Base-by-base conservation (phyloP, 1,139 yeast genomes). In the Scheffersomyces segobiensis region DNA sequence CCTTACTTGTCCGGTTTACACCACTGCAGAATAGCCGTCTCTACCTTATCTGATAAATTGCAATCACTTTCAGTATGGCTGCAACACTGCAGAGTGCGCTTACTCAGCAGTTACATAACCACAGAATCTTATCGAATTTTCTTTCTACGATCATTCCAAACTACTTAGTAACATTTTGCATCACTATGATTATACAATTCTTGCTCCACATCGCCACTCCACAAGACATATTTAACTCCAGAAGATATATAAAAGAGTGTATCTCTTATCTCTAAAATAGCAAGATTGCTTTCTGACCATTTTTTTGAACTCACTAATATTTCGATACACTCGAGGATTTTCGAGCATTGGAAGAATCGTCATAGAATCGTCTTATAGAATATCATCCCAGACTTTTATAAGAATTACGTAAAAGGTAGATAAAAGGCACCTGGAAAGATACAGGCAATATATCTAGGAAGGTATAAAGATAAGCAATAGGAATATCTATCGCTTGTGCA, bases 111-210 rank as follows among this genome's bases (percentile, higher is more conserved):
- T 57, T 55, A 60, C 60, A 50, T 60, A 55, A 60, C 51, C 61
- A 46, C 53, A 46, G 62, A 60, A 60, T 46, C 59, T 55, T 52
- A 60, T 60, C 62, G 62, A 60, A 60, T 53, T n/a, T 57, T 55
- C 60, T 52, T 24, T 39, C 48, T 18, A 20, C 52, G 49, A 54
- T 32, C 59, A 54, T 52, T 22, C 49, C 48, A n/a, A 51, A 17
- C 46, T 20, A 24, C 32, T 24, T 24, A 4, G 42, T 32, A 32
- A 17, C 14, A 32, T 32, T 14, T 12, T 32, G 42, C 14, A 12
- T 32, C 17, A 10, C 42, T 10, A 17, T 32, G 12, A 32, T 32
- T 32, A 24, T 24, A 24, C 8, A 8, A 32, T 3, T 32, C 42
- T 32, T 32, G 42, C 17, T 32, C 17, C 17, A 10, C 42, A 32